These are phyloP conservation scores for Pythium insidiosum DNA, from an alignment of 352 stramenopile species.

Conservation along the genomic window DNA sequence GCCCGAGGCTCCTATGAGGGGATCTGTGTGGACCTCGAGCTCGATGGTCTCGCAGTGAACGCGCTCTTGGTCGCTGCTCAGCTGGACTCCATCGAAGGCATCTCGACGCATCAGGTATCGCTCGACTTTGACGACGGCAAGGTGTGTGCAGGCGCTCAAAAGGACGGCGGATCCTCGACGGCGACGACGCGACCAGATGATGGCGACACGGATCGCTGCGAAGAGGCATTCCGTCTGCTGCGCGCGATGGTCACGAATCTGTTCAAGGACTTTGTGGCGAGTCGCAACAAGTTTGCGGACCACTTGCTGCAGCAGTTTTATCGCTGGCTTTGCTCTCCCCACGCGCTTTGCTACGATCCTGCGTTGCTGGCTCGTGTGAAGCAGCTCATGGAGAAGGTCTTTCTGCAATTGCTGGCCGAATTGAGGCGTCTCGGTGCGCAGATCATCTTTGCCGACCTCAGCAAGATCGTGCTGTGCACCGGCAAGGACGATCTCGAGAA, in stretches of 20 bases:
- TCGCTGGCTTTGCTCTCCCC: constrained; percentile 89
- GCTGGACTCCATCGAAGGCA: constrained; percentile 65
- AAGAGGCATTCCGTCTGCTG: constrained; percentile 89
- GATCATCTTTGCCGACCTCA: constrained; percentile 90
- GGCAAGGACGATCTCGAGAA: constrained; percentile 69
- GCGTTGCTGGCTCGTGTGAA: constrained; percentile 92
- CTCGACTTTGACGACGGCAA: constrained; percentile 53
- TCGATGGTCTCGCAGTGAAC: constrained; percentile 71
- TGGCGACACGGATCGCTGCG: constrained; percentile 64
- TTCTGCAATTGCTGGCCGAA: constrained; percentile 90
- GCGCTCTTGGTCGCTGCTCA: constrained; percentile 64
- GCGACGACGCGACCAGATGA: constrained; percentile 7
- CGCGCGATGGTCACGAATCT: constrained; percentile 90
- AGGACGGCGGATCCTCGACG: constrained; percentile 7
- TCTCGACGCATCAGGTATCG: constrained; percentile 50
- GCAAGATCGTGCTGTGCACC: constrained; percentile 62
- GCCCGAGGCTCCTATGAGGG: constrained; percentile 89
- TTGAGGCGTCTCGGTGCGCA: constrained; percentile 90
- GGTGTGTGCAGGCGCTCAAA: too few relatives aligned
- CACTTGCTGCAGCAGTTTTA: constrained; percentile 96
- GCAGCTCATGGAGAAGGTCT: constrained; percentile 93
- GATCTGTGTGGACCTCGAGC: constrained; percentile 64
- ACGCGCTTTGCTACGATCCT: constrained; percentile 92
- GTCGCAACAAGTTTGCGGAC: constrained; percentile 90
- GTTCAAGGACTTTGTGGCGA: constrained; percentile 90